Evolutionary conservation across 192 early-diverging fungal genomes (phyloP).

Genomic region (Pilobolus umbonatus): DNA sequence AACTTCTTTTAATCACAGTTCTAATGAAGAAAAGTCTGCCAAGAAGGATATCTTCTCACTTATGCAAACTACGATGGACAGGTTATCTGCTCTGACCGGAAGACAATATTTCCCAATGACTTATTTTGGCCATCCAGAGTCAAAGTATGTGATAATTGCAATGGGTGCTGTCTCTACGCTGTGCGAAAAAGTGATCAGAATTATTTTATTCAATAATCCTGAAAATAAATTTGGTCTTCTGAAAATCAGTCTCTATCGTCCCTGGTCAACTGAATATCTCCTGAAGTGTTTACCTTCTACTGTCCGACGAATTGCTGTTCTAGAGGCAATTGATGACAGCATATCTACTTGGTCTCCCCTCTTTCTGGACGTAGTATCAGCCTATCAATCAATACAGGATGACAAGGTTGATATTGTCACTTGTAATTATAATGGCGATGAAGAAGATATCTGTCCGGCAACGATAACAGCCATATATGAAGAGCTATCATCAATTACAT

Average conservation of each 20-base stretch:
- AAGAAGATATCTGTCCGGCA: constrained; percentile 16
- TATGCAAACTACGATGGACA: constrained; percentile 45
- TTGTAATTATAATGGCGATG: constrained; percentile 38
- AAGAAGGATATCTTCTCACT: constrained; percentile 18
- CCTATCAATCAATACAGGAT: constrained; percentile 49
- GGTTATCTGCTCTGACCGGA: constrained; percentile 49
- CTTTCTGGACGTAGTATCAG: constrained; percentile 76
- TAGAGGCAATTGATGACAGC: constrained; percentile 55
- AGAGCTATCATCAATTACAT: not conserved
- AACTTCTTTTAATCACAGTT: constrained; percentile 7
- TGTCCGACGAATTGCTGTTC: constrained; percentile 54
- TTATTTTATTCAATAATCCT: constrained; percentile 7
- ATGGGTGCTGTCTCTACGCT: constrained; percentile 57
- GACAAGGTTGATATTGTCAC: constrained; percentile 37
- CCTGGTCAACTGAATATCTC: constrained; percentile 60
- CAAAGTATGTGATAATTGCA: constrained; percentile 68
- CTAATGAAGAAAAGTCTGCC: not conserved
- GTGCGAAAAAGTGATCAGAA: constrained; percentile 37
- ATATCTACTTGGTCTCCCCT: constrained; percentile 69
- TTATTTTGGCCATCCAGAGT: constrained; percentile 58
- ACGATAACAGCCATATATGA: constrained; percentile 5
- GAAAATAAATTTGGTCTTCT: constrained; percentile 59
- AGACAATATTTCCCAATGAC: constrained; percentile 56
- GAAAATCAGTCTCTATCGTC: constrained; percentile 71
- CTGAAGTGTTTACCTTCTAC: constrained; percentile 54